Evolutionary conservation across 805 yeast genomes (phyloP), one percentile per base, ranked within the genome.

Genomic region (Kazachstania kunashirensis): DNA sequence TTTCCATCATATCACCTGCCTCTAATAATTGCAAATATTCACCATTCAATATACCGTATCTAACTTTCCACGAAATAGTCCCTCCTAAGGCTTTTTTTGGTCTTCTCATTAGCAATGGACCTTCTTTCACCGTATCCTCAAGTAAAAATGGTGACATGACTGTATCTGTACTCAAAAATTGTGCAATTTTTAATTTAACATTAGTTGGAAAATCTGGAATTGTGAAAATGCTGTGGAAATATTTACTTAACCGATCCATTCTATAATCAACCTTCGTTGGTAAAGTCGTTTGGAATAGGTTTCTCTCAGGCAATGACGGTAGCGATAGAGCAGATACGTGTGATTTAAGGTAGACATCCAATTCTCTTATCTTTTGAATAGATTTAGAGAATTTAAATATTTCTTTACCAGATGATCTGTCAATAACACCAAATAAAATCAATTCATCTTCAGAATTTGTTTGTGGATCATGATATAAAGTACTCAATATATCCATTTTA

Each of bases 381-480:
- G 75, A 57, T 50, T 85, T 85, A 29, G 75, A 65, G 36, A 84
- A 75, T 46, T 77, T 68, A 80, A 94, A 88, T 65, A 83, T 71
- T 47, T 78, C 84, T 42, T 76, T 76, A 27, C 66, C 63, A 2
- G 77, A 60, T 17, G 68, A 75, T 24, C 77, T 69, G 46, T 82
- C 89, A 31, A 70, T 62, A 4, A 82, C 75, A 13, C 79, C 69
- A 37, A 88, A 67, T 1, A 81, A 66, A 16, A 82, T 67, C 20
- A 61, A 60, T 13, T 81, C 77, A 29, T 79, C 85, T 27, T 75
- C 81, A 1, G 63, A 46, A 44, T 68, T 67, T 27, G 66, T 44
- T 27, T 57, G 65, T n/a, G 55, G 52, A 3, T 62, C 59, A 13
- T 48, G 43, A 20, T 58, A 59, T 14, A 75, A 56, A 0, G 79